These are phyloP conservation scores for Talaromyces pinophilus DNA, from an alignment of 2,329 filamentous ascomycete genomes.

Conservation along the genomic window DNA sequence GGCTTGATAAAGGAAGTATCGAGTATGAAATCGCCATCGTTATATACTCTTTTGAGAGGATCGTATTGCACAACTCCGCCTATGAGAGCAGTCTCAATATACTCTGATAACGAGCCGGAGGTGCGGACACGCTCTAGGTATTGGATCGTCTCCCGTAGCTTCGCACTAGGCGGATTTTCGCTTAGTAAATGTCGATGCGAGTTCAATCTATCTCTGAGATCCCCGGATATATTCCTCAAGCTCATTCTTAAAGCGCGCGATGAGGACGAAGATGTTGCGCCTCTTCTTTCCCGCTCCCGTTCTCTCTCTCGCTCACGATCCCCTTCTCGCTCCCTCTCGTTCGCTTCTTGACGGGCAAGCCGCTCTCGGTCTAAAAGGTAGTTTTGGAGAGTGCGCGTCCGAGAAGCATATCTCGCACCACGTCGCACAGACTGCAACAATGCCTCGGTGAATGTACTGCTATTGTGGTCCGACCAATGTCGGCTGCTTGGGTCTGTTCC, in stretches of 20 bases:
- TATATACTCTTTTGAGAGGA: slow-evolving; percentile 48
- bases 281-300: slow-evolving; percentile 30
- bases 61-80: slow-evolving; percentile 56
- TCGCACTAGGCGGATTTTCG: slow-evolving; percentile 37
- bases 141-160: slow-evolving; percentile 60
- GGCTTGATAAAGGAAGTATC: slow-evolving; percentile 55
- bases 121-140: slow-evolving; percentile 62
- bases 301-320: slow-evolving; percentile 14
- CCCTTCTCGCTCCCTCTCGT: slow-evolving; percentile 26
- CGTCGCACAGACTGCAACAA: slow-evolving; percentile 45
- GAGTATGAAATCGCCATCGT: slow-evolving; percentile 60
- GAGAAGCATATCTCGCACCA: slow-evolving; percentile 39
- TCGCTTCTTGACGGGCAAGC: slow-evolving; percentile 26
- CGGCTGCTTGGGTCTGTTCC: slow-evolving; percentile 26
- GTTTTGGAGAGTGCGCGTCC: slow-evolving; percentile 43
- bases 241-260: slow-evolving; percentile 37
- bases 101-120: slow-evolving; percentile 56
- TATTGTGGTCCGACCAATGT: slow-evolving; percentile 24
- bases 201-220: slow-evolving; percentile 38
- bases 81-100: slow-evolving; percentile 55
- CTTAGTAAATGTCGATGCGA: slow-evolving; percentile 41
- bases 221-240: slow-evolving; percentile 35
- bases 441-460: slow-evolving; percentile 33
- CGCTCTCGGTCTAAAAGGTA: slow-evolving; percentile 42
- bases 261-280: slow-evolving; percentile 23